Conservation (phyloP, 2,329 filamentous ascomycete species). For the Dissoconium aciculare region DNA sequence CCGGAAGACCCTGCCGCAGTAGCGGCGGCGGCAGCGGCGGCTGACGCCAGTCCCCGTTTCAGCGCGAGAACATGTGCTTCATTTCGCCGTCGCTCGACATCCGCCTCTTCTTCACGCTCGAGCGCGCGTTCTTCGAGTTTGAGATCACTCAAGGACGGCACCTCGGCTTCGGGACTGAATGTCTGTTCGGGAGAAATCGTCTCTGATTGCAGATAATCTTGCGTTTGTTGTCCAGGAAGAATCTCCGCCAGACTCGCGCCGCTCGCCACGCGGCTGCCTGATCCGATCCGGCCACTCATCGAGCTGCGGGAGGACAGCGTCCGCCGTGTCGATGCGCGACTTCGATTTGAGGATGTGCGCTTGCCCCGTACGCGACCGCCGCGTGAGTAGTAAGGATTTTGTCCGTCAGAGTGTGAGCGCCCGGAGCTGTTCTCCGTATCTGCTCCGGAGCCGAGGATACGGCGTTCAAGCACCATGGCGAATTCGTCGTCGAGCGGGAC, state of each 20-base stretch:
- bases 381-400: neutral
- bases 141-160: conserved; percentile 39
- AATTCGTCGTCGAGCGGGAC: conserved; percentile 90
- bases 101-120: conserved; percentile 40
- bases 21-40: conserved; percentile 7
- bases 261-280: conserved; percentile 1
- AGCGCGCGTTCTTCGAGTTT: conserved; percentile 43
- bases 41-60: conserved; percentile 34
- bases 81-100: conserved; percentile 38
- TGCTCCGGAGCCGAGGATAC: conserved; percentile 29
- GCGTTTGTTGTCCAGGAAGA: conserved; percentile 1
- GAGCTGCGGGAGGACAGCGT: conserved; percentile 14
- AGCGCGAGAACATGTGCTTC: conserved; percentile 42
- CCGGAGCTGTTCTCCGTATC: conserved; percentile 6
- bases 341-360: conserved; percentile 14
- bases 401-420: neutral
- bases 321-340: conserved; percentile 14
- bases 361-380: conserved; percentile 14
- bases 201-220: conserved; percentile 1
- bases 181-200: too few species aligned
- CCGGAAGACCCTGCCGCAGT: conserved; percentile 5
- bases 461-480: conserved; percentile 62
- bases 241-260: neutral
- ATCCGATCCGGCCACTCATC: conserved; percentile 7
- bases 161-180: conserved; percentile 18